Evolutionary conservation across 306 rosid genomes (phyloP).

Genomic region (Cucurbita pepo): DNA sequence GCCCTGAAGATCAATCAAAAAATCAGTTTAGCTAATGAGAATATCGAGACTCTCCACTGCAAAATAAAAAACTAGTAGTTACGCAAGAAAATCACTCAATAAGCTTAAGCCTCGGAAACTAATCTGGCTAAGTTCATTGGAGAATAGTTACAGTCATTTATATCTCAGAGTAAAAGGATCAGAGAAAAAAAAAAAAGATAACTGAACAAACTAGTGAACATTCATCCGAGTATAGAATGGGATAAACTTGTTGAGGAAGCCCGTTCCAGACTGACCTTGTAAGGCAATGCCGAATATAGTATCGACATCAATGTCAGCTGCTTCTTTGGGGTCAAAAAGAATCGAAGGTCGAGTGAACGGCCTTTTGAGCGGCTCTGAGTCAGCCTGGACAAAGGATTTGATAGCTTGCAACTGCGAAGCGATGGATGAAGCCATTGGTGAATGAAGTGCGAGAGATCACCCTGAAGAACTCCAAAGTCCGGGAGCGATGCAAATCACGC

Average conservation of each 20-base stretch:
- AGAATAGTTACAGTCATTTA: background rate
- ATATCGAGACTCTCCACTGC: background rate
- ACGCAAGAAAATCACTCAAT: background rate
- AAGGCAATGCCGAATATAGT: slow-evolving; percentile 34
- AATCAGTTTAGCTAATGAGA: background rate
- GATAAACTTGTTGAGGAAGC: background rate
- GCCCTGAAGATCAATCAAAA: slow-evolving; percentile 30
- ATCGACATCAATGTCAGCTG: slow-evolving; percentile 58
- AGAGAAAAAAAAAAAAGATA: background rate
- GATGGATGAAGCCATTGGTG: slow-evolving; percentile 48
- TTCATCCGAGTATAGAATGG: background rate
- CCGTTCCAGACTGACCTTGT: slow-evolving; percentile 28
- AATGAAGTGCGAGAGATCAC: background rate
- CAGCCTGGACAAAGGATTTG: slow-evolving; percentile 29
- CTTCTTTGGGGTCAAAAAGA: slow-evolving; percentile 60
- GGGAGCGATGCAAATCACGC: background rate
- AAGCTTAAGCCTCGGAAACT: background rate
- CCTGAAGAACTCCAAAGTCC: background rate
- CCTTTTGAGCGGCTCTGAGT: slow-evolving; percentile 38
- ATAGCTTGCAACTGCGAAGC: slow-evolving; percentile 50
- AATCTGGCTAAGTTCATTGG: background rate
- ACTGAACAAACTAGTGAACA: background rate
- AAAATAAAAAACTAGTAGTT: background rate
- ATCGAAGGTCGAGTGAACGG: slow-evolving; percentile 79
- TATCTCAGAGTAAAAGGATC: too few relatives aligned